A percentile compares a stretch with the other conserved stretches of the same genome.
These are phyloP conservation scores for Globisporangium sylvaticum DNA, from an alignment of 352 stramenopile genomes.

Conservation along the genomic window DNA sequence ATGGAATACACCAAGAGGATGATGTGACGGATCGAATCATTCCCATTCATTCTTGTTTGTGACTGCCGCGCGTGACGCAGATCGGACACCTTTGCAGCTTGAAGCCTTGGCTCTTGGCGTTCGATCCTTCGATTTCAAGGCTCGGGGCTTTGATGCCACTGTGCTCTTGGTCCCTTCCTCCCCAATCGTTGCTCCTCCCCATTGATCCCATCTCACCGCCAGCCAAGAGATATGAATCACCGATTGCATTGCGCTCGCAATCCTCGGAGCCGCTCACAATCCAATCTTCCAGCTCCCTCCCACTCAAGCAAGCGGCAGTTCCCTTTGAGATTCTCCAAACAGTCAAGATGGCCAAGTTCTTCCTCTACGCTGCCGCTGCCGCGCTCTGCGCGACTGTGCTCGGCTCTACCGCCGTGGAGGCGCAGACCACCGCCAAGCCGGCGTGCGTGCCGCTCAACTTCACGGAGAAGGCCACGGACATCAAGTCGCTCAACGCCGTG, in stretches of 20 bases:
- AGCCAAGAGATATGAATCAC: not conserved
- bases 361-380: conserved; percentile 22
- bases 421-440: conserved; percentile 21
- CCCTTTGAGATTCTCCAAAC: not conserved
- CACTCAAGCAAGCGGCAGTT: conserved; percentile 6
- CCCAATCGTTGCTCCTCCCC: not conserved
- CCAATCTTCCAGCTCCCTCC: conserved; percentile 24
- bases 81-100: not conserved
- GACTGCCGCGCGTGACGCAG: not conserved
- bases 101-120: not conserved
- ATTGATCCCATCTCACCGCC: not conserved
- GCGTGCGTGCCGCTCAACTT: conserved; percentile 41
- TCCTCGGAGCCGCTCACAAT: not conserved
- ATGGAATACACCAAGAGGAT: not conserved
- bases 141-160: not conserved
- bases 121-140: not conserved
- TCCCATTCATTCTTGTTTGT: not conserved
- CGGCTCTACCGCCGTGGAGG: not conserved
- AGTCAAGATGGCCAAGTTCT: conserved; percentile 38
- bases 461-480: conserved; percentile 33
- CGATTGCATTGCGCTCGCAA: not conserved
- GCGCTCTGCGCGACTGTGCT: conserved; percentile 16
- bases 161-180: not conserved
- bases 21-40: not conserved
- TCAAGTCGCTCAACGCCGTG: conserved; percentile 46